phyloP scores from a whole-genome alignment of 2,329 filamentous ascomycete genomes.

The Stenocarpella maydis region DNA sequence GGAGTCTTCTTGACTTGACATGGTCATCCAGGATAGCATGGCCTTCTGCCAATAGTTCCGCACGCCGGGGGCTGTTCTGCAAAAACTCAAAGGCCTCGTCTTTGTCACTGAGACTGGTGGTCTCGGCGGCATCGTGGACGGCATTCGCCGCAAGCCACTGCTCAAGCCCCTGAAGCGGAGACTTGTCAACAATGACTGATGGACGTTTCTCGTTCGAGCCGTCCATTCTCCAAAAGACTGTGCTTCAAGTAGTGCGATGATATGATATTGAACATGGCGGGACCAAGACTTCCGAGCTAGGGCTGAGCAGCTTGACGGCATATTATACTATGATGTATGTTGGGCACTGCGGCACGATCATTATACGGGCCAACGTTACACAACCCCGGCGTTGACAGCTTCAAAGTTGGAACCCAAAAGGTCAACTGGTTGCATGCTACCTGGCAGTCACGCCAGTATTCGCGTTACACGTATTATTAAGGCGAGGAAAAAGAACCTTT shows the following conservation, averaged over 20 bases:
- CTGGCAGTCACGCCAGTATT: neutral
- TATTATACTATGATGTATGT: neutral
- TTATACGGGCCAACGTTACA: neutral
- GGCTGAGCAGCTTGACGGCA: neutral
- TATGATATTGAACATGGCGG: neutral
- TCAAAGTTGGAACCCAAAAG: no score
- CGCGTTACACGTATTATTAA: neutral
- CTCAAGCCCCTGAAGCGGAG: neutral
- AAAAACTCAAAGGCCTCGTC: constrained; percentile 5
- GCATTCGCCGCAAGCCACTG: neutral
- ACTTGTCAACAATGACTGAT: neutral
- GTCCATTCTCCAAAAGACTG: neutral
- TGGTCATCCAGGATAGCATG: neutral
- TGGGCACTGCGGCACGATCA: neutral
- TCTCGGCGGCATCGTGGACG: neutral
- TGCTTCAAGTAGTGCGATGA: no score
- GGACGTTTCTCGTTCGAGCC: neutral
- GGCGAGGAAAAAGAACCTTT: neutral
- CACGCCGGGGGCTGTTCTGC: neutral
- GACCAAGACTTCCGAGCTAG: neutral
- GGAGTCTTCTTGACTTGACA: neutral
- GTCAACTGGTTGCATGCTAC: no score
- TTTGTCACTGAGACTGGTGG: constrained; percentile 1
- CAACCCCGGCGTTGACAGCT: neutral
- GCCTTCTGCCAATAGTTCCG: neutral